Base-by-base conservation (phyloP, 768 basidiomycete species). In the Trametes coccinea region DNA sequence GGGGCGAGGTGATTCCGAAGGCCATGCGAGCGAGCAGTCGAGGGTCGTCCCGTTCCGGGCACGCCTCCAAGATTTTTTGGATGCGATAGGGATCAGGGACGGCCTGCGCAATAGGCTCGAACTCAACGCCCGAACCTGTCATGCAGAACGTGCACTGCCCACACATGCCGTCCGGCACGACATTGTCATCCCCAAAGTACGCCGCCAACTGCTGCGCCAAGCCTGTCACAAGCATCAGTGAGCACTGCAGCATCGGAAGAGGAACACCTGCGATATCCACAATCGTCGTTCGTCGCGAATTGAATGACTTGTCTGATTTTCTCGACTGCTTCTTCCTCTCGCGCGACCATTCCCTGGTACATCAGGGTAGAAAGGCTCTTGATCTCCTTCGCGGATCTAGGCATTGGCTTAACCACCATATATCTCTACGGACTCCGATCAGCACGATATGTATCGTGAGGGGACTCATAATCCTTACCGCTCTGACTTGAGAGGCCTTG, bases 1-100 rank as follows among this genome's bases (percentile, higher is more conserved):
- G 74, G 2, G 79, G 79, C 17, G 78, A 80, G 1, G 76, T 76
- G 48, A 83, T 76, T 7, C 81, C 82, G 57, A 82, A 83, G 4
- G 81, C 82, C 73, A 80, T 74, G 7, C 80, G 77, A 2, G 82
- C 80, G n/a, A 83, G 72, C 34, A 81, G 71, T 5, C 79, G 79
- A 29, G 80, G 77, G 57, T 82, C 81, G 57, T 82, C 80, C 34
- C 80, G 78, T 46, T 77, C 78, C 39, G 72, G 75, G 64, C 79
- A 81, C n/a, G 74, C 76, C 13, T 63, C 64, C 27, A 81, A 73
- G 50, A 83, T 78, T 11, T 68, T 72, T 30, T 67, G 56, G 60
- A 82, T 67, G 50, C 73, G 71, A 13, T 13, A 62, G 3, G 70
- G 70, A 67, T 77, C 64, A 30, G 75, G 61, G 29, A 63, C 51